Evolutionary conservation across 257 asterid genomes (phyloP).

Genomic region (Ligustrum vulgare): DNA sequence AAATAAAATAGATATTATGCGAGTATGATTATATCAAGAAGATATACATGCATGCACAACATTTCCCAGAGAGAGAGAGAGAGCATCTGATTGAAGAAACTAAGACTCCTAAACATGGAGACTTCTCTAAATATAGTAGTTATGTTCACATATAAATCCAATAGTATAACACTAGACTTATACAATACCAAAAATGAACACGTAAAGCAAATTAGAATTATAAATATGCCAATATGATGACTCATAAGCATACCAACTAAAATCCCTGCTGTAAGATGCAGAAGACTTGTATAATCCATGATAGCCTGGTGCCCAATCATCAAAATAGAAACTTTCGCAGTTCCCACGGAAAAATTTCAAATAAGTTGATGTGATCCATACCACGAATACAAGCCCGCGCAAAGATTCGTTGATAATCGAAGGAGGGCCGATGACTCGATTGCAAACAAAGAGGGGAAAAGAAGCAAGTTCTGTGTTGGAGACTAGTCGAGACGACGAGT

Average conservation of each 20-base stretch:
- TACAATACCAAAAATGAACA: not conserved
- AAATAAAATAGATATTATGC: too few species aligned
- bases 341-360: slow-evolving; percentile 54
- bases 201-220: not conserved
- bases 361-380: too few species aligned
- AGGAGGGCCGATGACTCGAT: too few species aligned
- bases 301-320: slow-evolving; percentile 98
- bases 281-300: too few species aligned
- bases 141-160: too few species aligned
- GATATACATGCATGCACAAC: not conserved
- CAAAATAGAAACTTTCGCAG: slow-evolving; percentile 95
- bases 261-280: slow-evolving; percentile 98
- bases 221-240: slow-evolving; percentile 6
- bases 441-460: too few species aligned
- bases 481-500: too few species aligned
- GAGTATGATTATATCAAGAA: not conserved
- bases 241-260: slow-evolving; percentile 68
- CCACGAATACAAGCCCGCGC: too few species aligned
- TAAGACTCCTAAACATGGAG: too few species aligned
- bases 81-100: not conserved
- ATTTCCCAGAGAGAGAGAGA: not conserved
- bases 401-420: too few species aligned
- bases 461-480: too few species aligned
- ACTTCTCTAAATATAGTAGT: too few species aligned
- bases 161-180: not conserved